These are phyloP conservation scores for Pichia sp. DNA, from an alignment of 1,139 yeast species.

Conservation along the genomic window DNA sequence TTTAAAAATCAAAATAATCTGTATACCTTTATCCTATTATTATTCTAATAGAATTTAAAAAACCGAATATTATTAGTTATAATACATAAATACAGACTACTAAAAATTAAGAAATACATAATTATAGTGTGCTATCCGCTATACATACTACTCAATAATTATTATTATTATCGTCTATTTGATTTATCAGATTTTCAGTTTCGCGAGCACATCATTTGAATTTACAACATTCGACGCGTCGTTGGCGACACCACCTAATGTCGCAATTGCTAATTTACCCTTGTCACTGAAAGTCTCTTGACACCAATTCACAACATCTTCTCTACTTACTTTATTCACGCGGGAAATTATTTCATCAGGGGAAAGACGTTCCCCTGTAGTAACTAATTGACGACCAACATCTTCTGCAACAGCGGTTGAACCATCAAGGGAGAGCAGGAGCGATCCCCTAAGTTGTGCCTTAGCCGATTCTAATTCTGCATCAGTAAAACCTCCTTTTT, in stretches of 20 bases:
- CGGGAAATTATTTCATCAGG: conserved; percentile 89
- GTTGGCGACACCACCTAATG: conserved; percentile 68
- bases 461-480: conserved; percentile 92
- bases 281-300: conserved; percentile 75
- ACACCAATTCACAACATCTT: conserved; percentile 86
- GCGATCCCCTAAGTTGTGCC: conserved; percentile 89
- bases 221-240: not conserved
- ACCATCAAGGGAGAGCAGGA: conserved; percentile 84
- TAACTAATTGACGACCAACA: conserved; percentile 93
- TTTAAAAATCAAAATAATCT: too few relatives aligned
- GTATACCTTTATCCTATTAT: too few relatives aligned
- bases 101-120: too few relatives aligned
- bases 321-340: conserved; percentile 71
- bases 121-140: too few relatives aligned
- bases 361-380: conserved; percentile 83
- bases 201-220: not conserved
- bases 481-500: conserved; percentile 66
- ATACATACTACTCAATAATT: too few relatives aligned
- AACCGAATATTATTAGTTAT: too few relatives aligned
- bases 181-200: not conserved
- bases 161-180: too few relatives aligned
- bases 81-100: too few relatives aligned
- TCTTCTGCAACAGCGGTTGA: conserved; percentile 97
- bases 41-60: too few relatives aligned
- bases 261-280: conserved; percentile 64